A percentile compares a stretch with the other conserved stretches of the same genome.
phyloP scores from a whole-genome alignment of 2,329 filamentous ascomycete species.

The Fusarium redolens region DNA sequence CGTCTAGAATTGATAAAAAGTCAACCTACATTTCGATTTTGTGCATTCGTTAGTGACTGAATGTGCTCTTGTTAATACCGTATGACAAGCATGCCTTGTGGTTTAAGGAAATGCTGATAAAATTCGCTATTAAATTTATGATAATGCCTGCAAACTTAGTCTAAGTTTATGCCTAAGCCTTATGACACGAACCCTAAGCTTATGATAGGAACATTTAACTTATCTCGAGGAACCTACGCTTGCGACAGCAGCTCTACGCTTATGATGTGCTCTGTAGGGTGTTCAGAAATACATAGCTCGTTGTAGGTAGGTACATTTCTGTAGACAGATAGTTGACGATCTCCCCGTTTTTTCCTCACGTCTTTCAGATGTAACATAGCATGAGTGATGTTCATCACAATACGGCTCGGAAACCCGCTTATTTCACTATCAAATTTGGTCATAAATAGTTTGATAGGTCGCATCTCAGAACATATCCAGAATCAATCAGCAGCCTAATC shows the following conservation, averaged over 20 bases:
- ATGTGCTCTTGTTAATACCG: neutral
- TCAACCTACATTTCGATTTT: slow-evolving; percentile 1
- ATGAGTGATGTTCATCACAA: neutral
- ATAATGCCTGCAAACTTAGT: neutral
- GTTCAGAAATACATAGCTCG: too few relatives aligned
- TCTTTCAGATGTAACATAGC: neutral
- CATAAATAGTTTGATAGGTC: neutral
- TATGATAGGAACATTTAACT: too few relatives aligned
- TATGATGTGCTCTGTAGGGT: too few relatives aligned
- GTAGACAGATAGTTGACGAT: neutral
- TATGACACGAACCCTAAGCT: too few relatives aligned
- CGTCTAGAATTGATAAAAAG: slow-evolving; percentile 40
- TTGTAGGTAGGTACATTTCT: neutral
- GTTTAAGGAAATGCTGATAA: too few relatives aligned
- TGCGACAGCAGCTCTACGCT: too few relatives aligned
- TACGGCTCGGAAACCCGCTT: neutral
- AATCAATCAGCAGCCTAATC: neutral
- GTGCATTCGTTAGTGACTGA: neutral
- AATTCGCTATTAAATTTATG: neutral
- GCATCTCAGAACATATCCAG: neutral
- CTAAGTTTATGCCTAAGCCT: neutral
- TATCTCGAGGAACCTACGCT: too few relatives aligned
- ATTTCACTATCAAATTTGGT: neutral
- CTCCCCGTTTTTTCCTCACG: neutral
- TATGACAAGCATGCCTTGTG: neutral